phyloP scores from a whole-genome alignment of 306 rosid genomes.

The Vicia faba region DNA sequence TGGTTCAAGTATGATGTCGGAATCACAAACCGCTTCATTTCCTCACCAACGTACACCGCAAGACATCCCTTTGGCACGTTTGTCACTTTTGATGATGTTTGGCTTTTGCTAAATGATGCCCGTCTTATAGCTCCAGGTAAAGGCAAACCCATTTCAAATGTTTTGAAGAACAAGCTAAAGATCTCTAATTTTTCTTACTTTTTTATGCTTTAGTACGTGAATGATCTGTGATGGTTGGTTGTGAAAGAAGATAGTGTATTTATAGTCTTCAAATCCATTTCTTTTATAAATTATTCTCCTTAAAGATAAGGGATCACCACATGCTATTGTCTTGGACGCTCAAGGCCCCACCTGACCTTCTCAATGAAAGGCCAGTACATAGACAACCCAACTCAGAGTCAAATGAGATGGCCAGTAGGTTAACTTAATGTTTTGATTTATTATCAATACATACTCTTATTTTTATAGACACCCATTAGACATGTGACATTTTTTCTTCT shows the following conservation, averaged over 20 bases:
- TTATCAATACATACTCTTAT: too few relatives aligned
- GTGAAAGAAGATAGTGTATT: neutral
- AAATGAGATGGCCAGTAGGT: too few relatives aligned
- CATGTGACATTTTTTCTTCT: too few relatives aligned
- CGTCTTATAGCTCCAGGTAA: constrained; percentile 29
- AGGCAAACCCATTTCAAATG: constrained; percentile 32
- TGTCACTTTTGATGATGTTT: constrained; percentile 21
- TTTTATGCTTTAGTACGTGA: neutral
- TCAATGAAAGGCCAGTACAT: too few relatives aligned
- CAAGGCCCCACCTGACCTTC: too few relatives aligned
- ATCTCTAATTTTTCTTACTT: neutral
- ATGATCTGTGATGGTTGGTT: constrained; percentile 2
- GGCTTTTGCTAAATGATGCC: too few relatives aligned
- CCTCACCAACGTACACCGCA: neutral
- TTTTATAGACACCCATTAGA: too few relatives aligned
- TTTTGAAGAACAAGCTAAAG: neutral
- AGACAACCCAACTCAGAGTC: too few relatives aligned
- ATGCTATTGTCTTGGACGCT: too few relatives aligned
- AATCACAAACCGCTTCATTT: neutral
- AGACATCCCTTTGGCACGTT: neutral
- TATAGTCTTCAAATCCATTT: neutral
- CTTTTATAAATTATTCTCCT: too few relatives aligned
- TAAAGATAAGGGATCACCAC: too few relatives aligned
- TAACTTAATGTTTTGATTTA: too few relatives aligned
- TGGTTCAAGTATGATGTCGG: neutral